Base-by-base conservation (phyloP, 768 basidiomycete species). In the Tylopilus balloui region DNA sequence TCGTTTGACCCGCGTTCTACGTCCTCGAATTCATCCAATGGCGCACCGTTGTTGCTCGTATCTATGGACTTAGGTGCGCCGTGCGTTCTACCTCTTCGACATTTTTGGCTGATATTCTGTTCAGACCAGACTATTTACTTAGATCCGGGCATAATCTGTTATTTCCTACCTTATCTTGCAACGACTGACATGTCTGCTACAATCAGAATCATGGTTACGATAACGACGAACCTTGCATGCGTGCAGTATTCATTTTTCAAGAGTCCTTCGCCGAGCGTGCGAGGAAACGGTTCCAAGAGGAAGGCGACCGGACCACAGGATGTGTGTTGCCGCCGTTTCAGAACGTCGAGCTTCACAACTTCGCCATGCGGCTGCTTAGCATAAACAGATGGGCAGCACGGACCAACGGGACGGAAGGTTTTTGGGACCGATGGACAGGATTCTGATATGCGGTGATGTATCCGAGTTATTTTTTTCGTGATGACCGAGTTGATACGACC, bases 131-230 rank as follows among this genome's bases (percentile, higher is more conserved):
- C 66, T 92, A 92, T 61, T 73, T 92, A 12, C 84, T 88, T 61
- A 75, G 86, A 89, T 85, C 66, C 91, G 89, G 28, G 88, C 89
- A 62, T 27, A 32, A 27, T 39, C 21, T 34, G 27, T 24, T 4
- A 27, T 25, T 13, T 23, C 2, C n/a, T 17, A 17, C 15, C 12
- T 21, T 7, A 10, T 31, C 20, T 29, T 42, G 23, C 19, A 24
- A 13, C 15, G 12, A 28, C 49, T 56, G 32, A 44, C 37, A 41
- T 29, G 48, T 17, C 10, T 19, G 6, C 42, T 34, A 31, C 35
- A 44, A 29, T 55, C 4, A 89, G 86, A 91, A 82, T 55, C 92
- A 94, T 61, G 92, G 93, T 4, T 95, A 92, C 61, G 91, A 93
- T 62, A 90, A 92, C 54, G 66, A 76, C 17, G 81, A 81, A 44